Evolutionary conservation across 768 basidiomycete genomes (phyloP), one percentile per base, ranked within the genome.

Genomic region (Austroboletus eburneus): DNA sequence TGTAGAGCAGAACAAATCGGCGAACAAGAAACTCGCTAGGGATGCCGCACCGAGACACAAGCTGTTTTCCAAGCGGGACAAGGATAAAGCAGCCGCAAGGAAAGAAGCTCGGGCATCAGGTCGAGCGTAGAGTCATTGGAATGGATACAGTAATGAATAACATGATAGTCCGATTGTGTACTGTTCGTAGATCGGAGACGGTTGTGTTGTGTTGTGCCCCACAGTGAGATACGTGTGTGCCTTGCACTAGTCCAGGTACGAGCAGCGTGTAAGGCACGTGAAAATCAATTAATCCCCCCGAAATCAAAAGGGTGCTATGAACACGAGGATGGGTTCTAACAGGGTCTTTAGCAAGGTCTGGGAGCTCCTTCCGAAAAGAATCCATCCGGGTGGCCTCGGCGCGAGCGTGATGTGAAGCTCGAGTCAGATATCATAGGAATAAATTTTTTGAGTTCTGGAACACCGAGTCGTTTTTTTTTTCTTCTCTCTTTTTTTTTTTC

Each of bases 1-100:
- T 58, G 76, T 91, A 39, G 91, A 93, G 69, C 86, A 91, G 66
- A 92, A 93, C 71, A 91, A 90, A 66, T 87, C 85, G 18, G 87
- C 83, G 42, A 94, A 94, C 75, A 88, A 86, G 73, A 81, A 80
- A 46, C 72, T 90, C 9, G 79, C 85, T 22, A 64, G 65, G 44
- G 74, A 75, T 38, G 58, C 57, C 21, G 72, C 74, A 34, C 74
- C 74, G 45, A 78, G 89, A 41, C 81, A 89, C 73, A 89, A 87
- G 67, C 65, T 91, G 21, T 92, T 93, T 64, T 74, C 80, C 40
- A 90, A 89, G 66, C 82, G 90, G 32, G 88, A 91, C 50, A 86
- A 85, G 70, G 83, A 87, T 27, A 79, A 79, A 61, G 81, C 80
- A 22, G 52, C 70, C 21, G 75, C 74, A 24, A 69, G 72, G 48